Base-by-base conservation (phyloP, 352 stramenopile genomes). In the Globisporangium irregulare region DNA sequence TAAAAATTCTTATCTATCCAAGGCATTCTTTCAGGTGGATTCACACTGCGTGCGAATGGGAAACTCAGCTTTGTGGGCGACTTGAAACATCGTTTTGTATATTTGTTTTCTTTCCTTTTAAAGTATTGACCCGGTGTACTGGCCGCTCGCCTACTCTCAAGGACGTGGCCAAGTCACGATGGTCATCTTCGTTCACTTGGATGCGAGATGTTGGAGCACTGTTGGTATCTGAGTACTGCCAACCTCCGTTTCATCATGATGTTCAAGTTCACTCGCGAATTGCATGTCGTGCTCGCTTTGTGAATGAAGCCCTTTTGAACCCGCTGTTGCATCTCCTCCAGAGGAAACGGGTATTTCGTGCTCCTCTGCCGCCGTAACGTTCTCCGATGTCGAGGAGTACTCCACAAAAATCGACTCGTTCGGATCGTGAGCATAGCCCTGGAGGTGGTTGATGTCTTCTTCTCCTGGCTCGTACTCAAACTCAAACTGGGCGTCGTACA, bases 401-500 rank as follows among this genome's bases (percentile, higher is more conserved):
- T 58, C 51, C 3, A 10, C n/a, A 4, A 24, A 36, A 22, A n/a
- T 22, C 10, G 7, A 25, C 5, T 41, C 14, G 3, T 32, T 24
- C 10, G 5, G 41, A 9, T 38, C 58, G 36, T 36, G 25, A 46
- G 38, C 10, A 64, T 43, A 57, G 25, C 32, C 6, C 10, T 59
- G 1, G 24, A n/a, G 18, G 18, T 41, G 27, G 25, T 41, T 27
- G 5, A 3, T 32, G 12, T 59, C 54, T n/a, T 50, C 20, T 34
- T 14, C 22, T 24, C 22, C 20, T 29, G 34, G 4, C 14, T 53
- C 34, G 36, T 64, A 10, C 25, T 56, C 41, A 29, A 29, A 29
- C 27, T 29, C 27, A 56, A 64, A 27, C 25, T 64, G 59, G 59
- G 46, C 59, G 41, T 64, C 34, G 41, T 64, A 64, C 18, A 1